These are phyloP conservation scores for Penicillium sp. DNA, from an alignment of 2,329 filamentous ascomycete species.

Conservation along the genomic window DNA sequence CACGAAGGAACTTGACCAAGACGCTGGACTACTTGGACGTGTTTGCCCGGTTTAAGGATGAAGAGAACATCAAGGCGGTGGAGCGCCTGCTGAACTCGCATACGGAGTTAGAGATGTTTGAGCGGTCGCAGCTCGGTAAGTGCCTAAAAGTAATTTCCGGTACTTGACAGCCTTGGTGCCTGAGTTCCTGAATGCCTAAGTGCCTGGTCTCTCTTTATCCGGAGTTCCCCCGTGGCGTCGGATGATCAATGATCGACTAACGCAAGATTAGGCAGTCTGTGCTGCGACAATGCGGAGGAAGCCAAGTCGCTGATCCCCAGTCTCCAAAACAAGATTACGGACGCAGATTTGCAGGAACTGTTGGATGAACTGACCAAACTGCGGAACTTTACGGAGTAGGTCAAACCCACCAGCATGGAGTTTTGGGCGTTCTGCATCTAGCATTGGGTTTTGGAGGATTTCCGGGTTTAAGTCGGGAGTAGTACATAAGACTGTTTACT, in stretches of 20 bases:
- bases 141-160: slow-evolving; percentile 10
- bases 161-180: neutral
- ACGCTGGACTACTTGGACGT: slow-evolving; percentile 90
- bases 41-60: slow-evolving; percentile 92
- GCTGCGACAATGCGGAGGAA: slow-evolving; percentile 88
- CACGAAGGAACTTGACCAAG: slow-evolving; percentile 64
- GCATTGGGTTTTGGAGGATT: slow-evolving; percentile 2
- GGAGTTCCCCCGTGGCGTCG: neutral
- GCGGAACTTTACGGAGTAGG: slow-evolving; percentile 46
- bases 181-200: neutral
- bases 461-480: slow-evolving; percentile 4
- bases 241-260: neutral
- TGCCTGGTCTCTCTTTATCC: neutral
- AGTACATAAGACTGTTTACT: slow-evolving; percentile 2
- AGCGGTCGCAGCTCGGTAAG: slow-evolving; percentile 84
- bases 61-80: slow-evolving; percentile 91
- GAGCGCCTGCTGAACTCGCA: slow-evolving; percentile 78
- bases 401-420: slow-evolving; percentile 24
- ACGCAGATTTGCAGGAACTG: slow-evolving; percentile 81
- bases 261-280: slow-evolving; percentile 66
- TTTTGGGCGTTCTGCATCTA: slow-evolving; percentile 19
- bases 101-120: slow-evolving; percentile 77
- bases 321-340: slow-evolving; percentile 80
- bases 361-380: slow-evolving; percentile 88
- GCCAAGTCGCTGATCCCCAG: slow-evolving; percentile 93